Percentiles rank a stretch among this genome's conserved stretches.
These are phyloP conservation scores for Ogataea nitratoaversa DNA, from an alignment of 805 yeast genomes.

Conservation along the genomic window DNA sequence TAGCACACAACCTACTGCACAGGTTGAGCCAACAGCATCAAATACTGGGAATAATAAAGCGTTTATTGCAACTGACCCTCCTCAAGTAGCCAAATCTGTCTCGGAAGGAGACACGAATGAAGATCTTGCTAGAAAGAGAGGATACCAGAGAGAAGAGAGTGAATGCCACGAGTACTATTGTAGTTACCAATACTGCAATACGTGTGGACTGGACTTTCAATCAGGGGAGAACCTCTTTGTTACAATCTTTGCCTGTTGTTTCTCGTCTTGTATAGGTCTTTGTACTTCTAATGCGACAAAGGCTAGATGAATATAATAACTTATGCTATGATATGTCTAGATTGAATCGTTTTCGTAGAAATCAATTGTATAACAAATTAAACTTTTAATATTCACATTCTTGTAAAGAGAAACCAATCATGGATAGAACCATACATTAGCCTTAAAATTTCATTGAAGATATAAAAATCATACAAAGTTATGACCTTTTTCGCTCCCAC, in stretches of 20 bases:
- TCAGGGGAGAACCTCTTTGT: constrained; percentile 10
- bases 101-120: constrained; percentile 1
- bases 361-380: not conserved
- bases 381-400: no score
- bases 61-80: constrained; percentile 10
- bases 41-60: constrained; percentile 2
- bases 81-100: not conserved
- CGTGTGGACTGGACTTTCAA: constrained; percentile 3
- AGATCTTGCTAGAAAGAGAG: constrained; percentile 8
- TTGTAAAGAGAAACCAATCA: no score
- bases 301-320: not conserved
- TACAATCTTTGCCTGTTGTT: constrained; percentile 10
- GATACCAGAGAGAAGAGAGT: constrained; percentile 26
- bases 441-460: no score
- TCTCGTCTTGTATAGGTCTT: constrained; percentile 8
- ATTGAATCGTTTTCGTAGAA: not conserved
- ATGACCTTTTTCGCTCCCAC: not conserved
- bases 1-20: constrained; percentile 9
- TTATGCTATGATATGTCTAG: no score
- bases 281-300: constrained; percentile 9
- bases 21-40: constrained; percentile 6
- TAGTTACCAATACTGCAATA: constrained; percentile 12
- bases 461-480: not conserved
- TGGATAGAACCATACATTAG: no score
- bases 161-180: constrained; percentile 28